These are phyloP conservation scores for Xylaria scruposa DNA, from an alignment of 495 filamentous ascomycete species.

Conservation along the genomic window DNA sequence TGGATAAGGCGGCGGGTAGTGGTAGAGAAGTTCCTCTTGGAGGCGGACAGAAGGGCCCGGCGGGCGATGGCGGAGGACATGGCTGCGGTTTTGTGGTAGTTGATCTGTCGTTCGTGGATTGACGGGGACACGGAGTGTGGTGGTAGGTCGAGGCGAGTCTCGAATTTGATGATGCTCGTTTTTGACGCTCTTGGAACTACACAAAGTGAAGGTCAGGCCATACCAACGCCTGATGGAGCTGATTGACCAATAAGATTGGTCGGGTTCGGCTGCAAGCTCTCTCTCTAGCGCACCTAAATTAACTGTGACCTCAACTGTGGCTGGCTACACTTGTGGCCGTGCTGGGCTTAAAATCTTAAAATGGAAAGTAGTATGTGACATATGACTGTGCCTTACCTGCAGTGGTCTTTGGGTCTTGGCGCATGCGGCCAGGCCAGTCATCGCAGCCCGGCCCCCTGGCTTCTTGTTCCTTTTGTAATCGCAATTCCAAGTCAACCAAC, in stretches of 20 bases:
- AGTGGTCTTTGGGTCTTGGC: background rate
- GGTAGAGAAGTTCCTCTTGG: slow-evolving; percentile 47
- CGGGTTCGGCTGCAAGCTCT: background rate
- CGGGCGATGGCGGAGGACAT: slow-evolving; percentile 59
- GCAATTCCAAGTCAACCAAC: slow-evolving; percentile 21
- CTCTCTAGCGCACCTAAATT: background rate
- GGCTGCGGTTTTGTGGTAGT: slow-evolving; percentile 27
- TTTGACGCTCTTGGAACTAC: slow-evolving; percentile 1
- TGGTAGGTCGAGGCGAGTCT: background rate
- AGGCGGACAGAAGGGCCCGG: slow-evolving; percentile 42
- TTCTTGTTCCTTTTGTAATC: slow-evolving; percentile 5
- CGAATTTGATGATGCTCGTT: slow-evolving; percentile 4
- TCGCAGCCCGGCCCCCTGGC: slow-evolving; percentile 13
- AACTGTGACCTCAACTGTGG: background rate
- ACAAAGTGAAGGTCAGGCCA: slow-evolving; percentile 15
- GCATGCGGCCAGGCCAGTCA: slow-evolving; percentile 15
- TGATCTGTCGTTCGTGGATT: background rate
- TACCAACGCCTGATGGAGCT: slow-evolving; percentile 10
- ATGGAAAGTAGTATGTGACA: background rate
- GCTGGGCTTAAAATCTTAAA: background rate
- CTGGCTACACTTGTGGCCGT: background rate
- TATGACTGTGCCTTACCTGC: background rate
- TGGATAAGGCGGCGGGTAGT: slow-evolving; percentile 50
- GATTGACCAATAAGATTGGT: slow-evolving; percentile 20
- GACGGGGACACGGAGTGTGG: background rate